Percentiles rank a stretch among this genome's conserved stretches.
Evolutionary conservation across 352 stramenopile genomes (phyloP).

Genomic region (Globisporangium iwayamae): DNA sequence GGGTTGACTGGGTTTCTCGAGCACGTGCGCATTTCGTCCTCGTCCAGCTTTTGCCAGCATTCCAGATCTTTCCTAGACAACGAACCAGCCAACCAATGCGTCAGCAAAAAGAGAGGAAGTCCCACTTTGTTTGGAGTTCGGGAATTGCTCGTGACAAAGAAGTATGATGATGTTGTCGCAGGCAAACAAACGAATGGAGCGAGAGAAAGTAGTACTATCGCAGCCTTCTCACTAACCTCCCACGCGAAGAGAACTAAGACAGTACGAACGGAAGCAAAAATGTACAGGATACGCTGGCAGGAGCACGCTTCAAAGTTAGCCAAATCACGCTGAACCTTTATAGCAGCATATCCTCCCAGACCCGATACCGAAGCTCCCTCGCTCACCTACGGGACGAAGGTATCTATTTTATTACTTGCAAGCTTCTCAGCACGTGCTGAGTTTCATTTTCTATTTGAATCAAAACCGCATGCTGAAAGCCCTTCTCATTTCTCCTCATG

Average conservation of each 20-base stretch:
- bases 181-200: too few relatives aligned
- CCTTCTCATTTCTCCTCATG: neutral
- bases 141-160: neutral
- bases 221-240: too few relatives aligned
- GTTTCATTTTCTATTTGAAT: neutral
- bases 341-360: neutral
- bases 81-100: conserved; percentile 2
- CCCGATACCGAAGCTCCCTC: neutral
- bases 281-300: neutral
- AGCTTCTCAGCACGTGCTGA: neutral
- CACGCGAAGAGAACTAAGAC: too few relatives aligned
- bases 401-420: neutral
- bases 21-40: conserved; percentile 4
- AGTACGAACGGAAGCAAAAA: neutral
- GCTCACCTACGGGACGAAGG: neutral
- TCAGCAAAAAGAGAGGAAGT: neutral
- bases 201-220: too few relatives aligned
- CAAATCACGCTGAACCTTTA: neutral
- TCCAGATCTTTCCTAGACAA: conserved; percentile 6
- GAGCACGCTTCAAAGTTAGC: neutral
- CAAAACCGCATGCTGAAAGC: neutral
- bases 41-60: neutral
- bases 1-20: conserved; percentile 3
- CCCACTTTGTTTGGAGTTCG: neutral
- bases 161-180: neutral